Conservation (phyloP, 176 grass and related monocot genomes). For the Coix lacrymajobi region DNA sequence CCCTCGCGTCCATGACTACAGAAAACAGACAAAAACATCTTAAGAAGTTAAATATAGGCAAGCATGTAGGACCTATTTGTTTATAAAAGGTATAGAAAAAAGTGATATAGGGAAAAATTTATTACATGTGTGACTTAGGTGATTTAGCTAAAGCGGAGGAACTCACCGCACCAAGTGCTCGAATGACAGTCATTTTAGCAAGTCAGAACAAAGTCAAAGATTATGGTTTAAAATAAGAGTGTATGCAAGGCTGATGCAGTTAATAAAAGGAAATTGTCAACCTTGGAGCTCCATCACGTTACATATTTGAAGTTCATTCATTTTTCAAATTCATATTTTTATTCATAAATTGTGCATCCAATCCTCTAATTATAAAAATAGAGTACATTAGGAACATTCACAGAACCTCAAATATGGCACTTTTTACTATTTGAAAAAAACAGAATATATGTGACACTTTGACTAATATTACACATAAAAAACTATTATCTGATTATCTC, state of each 20-base stretch:
- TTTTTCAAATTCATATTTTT: not conserved
- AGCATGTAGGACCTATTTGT: conserved; percentile 1
- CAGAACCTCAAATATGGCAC: not conserved
- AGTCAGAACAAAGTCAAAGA: not conserved
- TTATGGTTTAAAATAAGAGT: not conserved
- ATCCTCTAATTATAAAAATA: not conserved
- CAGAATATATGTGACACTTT: not conserved
- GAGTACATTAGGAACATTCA: not conserved
- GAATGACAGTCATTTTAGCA: conserved; percentile 1
- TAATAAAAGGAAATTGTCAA: not conserved
- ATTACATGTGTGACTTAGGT: not conserved
- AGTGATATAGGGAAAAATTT: not conserved
- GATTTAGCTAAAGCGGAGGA: conserved; percentile 15
- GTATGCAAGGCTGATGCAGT: not conserved
- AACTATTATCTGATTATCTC: not conserved
- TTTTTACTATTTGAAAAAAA: not conserved
- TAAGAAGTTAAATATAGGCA: not conserved
- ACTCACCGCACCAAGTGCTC: not conserved
- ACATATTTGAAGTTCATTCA: not conserved
- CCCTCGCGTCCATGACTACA: conserved; percentile 33
- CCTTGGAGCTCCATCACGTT: not conserved
- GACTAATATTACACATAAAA: not conserved
- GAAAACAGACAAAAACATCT: conserved; percentile 11
- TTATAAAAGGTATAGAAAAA: not conserved
- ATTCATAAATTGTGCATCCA: not conserved